A percentile compares a stretch with the other conserved stretches of the same genome.
Evolutionary conservation across 805 yeast species (phyloP).

Genomic region (Cyberlindnera mississippiensis): DNA sequence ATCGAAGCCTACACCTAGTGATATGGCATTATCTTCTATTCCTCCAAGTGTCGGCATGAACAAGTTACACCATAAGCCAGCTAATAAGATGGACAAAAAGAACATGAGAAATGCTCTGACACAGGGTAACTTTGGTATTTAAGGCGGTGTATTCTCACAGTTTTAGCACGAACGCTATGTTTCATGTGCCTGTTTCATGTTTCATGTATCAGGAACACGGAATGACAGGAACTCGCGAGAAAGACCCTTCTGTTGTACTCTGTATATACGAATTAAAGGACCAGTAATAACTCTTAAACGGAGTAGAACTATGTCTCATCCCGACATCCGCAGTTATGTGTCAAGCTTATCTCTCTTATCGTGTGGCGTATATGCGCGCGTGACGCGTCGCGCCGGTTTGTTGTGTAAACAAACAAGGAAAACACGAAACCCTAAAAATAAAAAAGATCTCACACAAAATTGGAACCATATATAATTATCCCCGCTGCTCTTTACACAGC

Average conservation of each 20-base stretch:
- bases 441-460: background rate
- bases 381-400: constrained; percentile 8
- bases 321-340: too few relatives aligned
- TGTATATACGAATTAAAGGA: background rate
- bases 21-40: constrained; percentile 41
- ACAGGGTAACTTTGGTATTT: constrained; percentile 67
- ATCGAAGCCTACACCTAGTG: constrained; percentile 31
- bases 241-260: too few relatives aligned
- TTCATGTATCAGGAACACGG: too few relatives aligned
- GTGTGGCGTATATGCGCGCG: background rate
- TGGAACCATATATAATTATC: background rate
- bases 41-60: constrained; percentile 44
- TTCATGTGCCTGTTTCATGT: background rate
- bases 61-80: constrained; percentile 41
- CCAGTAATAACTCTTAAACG: background rate
- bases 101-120: constrained; percentile 60
- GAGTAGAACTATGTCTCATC: too few relatives aligned
- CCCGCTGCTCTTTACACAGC: background rate
- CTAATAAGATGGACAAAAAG: constrained; percentile 43
- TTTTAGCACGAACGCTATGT: too few relatives aligned
- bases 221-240: too few relatives aligned
- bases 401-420: constrained; percentile 7
- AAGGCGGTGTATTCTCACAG: too few relatives aligned
- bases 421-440: background rate
- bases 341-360: constrained; percentile 7